phyloP scores from a whole-genome alignment of 768 basidiomycete species.

The Tricholoma sp. region DNA sequence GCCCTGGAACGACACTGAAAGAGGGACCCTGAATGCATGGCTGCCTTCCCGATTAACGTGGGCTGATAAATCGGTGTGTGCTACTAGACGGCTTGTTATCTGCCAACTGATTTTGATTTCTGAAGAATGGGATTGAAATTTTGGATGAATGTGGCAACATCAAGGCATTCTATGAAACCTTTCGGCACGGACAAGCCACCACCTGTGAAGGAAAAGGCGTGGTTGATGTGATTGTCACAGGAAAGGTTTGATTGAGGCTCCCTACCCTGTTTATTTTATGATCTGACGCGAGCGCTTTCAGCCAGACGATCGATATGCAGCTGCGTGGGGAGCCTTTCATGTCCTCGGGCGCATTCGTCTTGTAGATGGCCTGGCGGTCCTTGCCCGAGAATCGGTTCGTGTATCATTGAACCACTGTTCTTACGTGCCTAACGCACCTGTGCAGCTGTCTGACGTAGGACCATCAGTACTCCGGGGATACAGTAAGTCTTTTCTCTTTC shows the following conservation, averaged over 20 bases:
- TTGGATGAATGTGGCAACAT: constrained; percentile 31
- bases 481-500: constrained; percentile 24
- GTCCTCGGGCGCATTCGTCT: constrained; percentile 55
- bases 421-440: not conserved
- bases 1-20: constrained; percentile 27
- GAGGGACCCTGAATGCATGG: constrained; percentile 41
- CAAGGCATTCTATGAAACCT: constrained; percentile 34
- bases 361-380: constrained; percentile 53
- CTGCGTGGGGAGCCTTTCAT: constrained; percentile 53
- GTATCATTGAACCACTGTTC: not conserved
- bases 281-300: constrained; percentile 15
- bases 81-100: constrained; percentile 22
- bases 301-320: constrained; percentile 42
- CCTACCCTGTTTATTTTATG: not conserved
- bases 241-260: constrained; percentile 32
- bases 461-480: constrained; percentile 44
- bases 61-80: constrained; percentile 39
- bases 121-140: constrained; percentile 45
- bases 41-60: constrained; percentile 35
- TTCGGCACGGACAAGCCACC: constrained; percentile 16
- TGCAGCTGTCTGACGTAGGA: constrained; percentile 23
- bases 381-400: constrained; percentile 49
- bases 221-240: constrained; percentile 49
- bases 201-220: constrained; percentile 17
- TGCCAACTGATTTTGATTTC: constrained; percentile 8